Base-by-base conservation (phyloP, 176 grass and related monocot species). In the Poa annua region DNA sequence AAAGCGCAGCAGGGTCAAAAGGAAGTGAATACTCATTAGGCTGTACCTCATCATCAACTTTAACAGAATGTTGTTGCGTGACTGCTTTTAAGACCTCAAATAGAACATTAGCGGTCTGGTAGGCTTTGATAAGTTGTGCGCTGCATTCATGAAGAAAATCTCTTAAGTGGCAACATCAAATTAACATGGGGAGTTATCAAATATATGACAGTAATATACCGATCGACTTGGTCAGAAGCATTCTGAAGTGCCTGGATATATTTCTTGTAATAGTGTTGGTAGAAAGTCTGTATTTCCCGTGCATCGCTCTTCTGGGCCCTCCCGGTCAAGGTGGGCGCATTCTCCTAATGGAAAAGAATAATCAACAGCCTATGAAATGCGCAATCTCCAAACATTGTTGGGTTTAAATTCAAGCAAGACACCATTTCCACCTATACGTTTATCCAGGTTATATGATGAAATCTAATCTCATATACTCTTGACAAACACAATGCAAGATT, bases 21-120 rank as follows among this genome's bases (percentile, higher is more conserved):
- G n/a, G 33, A 47, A 77, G 20, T 29, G 63, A 82, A 88, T 62
- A 71, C 17, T 81, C 44, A 54, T 13, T 69, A 81, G 69, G 64
- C 15, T 66, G 70, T 83, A 93, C 96, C 96, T 95, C 92, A 81
- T 93, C 82, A 71, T 98, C 96, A 79, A 98, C 88, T 90, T 98
- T 89, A 84, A 95, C 86, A 74, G 90, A 66, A 71, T 95, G 84
- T 34, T 81, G 86, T 66, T 91, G 80, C 90, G 94, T 98, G 75
- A 98, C 92, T 53, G 96, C 92, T 83, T 83, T 86, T 85, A 98
- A 93, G 44, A 98, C 96, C 84, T 98, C 96, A 86, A 98, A 98
- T 21, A 98, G 78, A 82, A 98, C 89, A 67, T 71, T 71, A 81
- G 96, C 96, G 55, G 92, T 98, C 85, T 95, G 96, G 66, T 98